Evolutionary conservation across 2,329 filamentous ascomycete species (phyloP), one percentile per base, ranked within the genome.

Genomic region (Diaporthe sp.): DNA sequence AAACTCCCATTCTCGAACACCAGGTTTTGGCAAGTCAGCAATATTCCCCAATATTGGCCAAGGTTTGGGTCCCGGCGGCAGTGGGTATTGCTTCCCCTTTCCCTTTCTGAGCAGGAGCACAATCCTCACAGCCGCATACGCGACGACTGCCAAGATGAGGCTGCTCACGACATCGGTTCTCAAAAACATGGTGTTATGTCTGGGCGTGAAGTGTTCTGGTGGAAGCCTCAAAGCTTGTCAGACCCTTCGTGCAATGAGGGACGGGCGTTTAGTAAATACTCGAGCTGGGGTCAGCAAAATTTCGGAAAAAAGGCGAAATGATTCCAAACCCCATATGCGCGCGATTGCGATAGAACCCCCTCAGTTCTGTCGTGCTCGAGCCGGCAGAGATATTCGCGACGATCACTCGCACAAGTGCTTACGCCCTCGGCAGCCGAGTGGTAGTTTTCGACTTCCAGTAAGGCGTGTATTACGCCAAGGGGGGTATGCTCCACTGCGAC

Each of bases 31-130:
- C 28, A 74, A 30, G 15, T 74, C 57, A 13, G 45, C 12, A 6
- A 74, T 71, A 12, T 74, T 74, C 0, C 72, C 72, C 7, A 74
- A 2, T 6, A 74, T 6, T 17, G 72, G 72, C 66, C 55, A 71
- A 15, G 67, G 67, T 19, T 71, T 71, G 5, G 72, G 72, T 38
- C 72, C 72, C 4, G 72, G 72, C 4, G 72, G 72, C 22, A 71
- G 12, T n/a, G 47, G 72, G 38, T 42, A 12, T 8, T 25, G 50
- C 40, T 45, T 42, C 13, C 4, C 30, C 57, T 64, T 72, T 33
- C 4, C 30, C 57, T 64, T 72, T 33, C 58, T 42, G 15, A 45
- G 1, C 7, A 64, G 35, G 54, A 72, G 35, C 22, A 66, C 38
- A 25, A 72, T 64, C 19, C 12, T 72, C 9, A 42, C 22, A 4